These are phyloP conservation scores for Tinospora cordifolia DNA, from an alignment of 164 flowering plant species.

Conservation along the genomic window DNA sequence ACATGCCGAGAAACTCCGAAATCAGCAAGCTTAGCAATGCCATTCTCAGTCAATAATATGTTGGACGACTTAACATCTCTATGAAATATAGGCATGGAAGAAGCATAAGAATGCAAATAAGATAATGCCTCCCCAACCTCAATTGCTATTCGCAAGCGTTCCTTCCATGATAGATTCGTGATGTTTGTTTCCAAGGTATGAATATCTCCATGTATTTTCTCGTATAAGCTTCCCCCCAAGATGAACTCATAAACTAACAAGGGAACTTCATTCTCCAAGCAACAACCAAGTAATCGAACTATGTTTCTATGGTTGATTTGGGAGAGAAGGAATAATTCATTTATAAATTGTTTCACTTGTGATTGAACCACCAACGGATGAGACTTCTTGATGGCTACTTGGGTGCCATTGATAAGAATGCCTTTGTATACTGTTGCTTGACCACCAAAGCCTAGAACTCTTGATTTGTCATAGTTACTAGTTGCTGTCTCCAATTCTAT, in stretches of 20 bases:
- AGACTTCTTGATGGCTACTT: conserved; percentile 2
- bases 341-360: neutral
- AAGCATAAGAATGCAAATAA: conserved; percentile 8
- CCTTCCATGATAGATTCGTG: neutral
- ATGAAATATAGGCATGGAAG: conserved; percentile 3
- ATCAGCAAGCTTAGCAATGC: conserved; percentile 8
- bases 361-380: neutral
- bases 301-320: conserved; percentile 10
- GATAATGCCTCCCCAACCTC: conserved; percentile 8
- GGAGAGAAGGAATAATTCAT: conserved; percentile 3
- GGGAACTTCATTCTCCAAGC: conserved; percentile 4
- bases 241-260: conserved; percentile 4
- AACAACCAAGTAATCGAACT: conserved; percentile 1
- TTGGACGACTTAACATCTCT: conserved; percentile 6
- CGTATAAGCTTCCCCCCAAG: conserved; percentile 2
- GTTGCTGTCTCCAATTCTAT: conserved; percentile 3
- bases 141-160: conserved; percentile 4
- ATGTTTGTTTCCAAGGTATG: neutral
- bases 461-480: neutral
- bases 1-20: conserved; percentile 10
- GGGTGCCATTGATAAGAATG: neutral
- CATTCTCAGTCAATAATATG: conserved; percentile 5
- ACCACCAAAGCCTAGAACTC: neutral
- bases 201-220: conserved; percentile 4
- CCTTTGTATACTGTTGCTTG: neutral